Conservation (phyloP, 306 rosid genomes). For the Gastrolobium bilobum region DNA sequence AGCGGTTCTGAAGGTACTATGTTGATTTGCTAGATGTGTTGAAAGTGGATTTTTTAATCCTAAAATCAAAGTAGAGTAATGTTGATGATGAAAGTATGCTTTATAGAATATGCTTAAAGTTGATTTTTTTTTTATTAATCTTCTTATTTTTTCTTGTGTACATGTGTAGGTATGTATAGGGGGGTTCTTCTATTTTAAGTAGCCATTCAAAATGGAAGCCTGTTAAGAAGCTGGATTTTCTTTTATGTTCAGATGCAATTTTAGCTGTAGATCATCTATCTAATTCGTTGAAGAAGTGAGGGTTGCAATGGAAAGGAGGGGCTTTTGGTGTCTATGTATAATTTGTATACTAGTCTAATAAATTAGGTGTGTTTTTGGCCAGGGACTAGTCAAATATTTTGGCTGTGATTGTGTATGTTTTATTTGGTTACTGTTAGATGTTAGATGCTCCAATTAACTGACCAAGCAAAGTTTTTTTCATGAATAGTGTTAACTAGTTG, state of each 20-base stretch:
- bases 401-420: slow-evolving; percentile 26
- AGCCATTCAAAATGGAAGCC: slow-evolving; percentile 22
- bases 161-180: neutral
- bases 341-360: slow-evolving; percentile 26
- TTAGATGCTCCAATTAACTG: slow-evolving; percentile 15
- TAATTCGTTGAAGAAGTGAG: slow-evolving; percentile 35
- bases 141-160: neutral
- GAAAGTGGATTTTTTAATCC: neutral
- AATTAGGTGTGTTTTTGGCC: slow-evolving; percentile 18
- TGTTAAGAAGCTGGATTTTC: slow-evolving; percentile 13
- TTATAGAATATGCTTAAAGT: slow-evolving; percentile 22
- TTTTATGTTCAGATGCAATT: slow-evolving; percentile 24
- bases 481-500: slow-evolving; percentile 14
- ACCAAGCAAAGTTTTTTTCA: slow-evolving; percentile 20
- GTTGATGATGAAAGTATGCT: neutral
- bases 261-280: slow-evolving; percentile 21
- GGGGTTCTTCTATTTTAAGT: neutral
- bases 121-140: neutral
- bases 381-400: slow-evolving; percentile 35
- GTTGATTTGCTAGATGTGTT: neutral
- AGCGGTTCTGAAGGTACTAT: neutral
- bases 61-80: slow-evolving; percentile 11
- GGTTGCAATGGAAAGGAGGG: slow-evolving; percentile 40
- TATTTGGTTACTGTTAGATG: slow-evolving; percentile 34
- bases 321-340: neutral